Evolutionary conservation across 495 filamentous ascomycete species (phyloP).

Genomic region (Penicillium paradoxum): DNA sequence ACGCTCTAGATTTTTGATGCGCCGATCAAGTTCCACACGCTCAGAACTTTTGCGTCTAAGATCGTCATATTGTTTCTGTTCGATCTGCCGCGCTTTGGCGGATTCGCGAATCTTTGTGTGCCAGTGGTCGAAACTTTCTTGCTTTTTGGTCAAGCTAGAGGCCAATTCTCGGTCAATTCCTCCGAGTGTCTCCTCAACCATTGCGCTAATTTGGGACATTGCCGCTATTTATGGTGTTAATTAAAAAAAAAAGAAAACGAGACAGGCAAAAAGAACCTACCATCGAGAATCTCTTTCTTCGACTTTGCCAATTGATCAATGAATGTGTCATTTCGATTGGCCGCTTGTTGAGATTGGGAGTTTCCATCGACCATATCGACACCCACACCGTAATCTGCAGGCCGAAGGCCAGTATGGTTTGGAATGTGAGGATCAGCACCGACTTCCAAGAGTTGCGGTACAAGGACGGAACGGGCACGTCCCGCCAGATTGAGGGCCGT

Average conservation of each 20-base stretch:
- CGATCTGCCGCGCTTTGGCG: conserved; percentile 70
- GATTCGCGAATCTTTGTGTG: conserved; percentile 72
- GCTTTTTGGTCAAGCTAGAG: conserved; percentile 70
- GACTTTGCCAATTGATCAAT: conserved; percentile 59
- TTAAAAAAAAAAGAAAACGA: conserved; percentile 6
- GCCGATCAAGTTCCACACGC: conserved; percentile 54
- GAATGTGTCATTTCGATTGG: conserved; percentile 44
- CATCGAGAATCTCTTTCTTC: conserved; percentile 44
- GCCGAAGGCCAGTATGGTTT: conserved; percentile 79
- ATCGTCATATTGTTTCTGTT: conserved; percentile 62
- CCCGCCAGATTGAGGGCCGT: conserved; percentile 93
- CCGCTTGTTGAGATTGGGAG: conserved; percentile 45
- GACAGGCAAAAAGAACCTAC: conserved; percentile 18
- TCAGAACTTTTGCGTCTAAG: conserved; percentile 57
- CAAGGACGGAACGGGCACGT: conserved; percentile 85
- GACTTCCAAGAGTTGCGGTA: conserved; percentile 88
- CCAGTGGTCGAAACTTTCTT: conserved; percentile 71
- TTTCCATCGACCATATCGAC: conserved; percentile 51
- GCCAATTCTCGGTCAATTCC: conserved; percentile 71
- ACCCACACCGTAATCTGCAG: conserved; percentile 88
- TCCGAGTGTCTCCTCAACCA: conserved; percentile 50
- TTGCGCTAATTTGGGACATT: conserved; percentile 47
- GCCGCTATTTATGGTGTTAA: conserved; percentile 52
- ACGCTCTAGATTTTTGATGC: conserved; percentile 55
- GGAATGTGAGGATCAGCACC: conserved; percentile 84